These are phyloP conservation scores for Suillus plorans DNA, from an alignment of 768 basidiomycete species.

Conservation along the genomic window DNA sequence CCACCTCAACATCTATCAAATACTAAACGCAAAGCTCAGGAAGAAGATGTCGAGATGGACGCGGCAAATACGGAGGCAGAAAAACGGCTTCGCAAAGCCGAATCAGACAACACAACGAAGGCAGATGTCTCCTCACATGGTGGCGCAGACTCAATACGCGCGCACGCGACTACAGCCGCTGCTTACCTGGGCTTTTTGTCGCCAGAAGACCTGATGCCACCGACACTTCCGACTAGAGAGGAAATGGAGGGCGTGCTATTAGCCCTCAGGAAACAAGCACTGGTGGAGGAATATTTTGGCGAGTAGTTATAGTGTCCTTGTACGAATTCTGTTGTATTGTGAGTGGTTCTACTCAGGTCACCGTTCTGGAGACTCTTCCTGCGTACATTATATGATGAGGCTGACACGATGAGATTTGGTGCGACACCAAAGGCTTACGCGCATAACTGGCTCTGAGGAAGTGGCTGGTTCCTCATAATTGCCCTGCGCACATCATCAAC, in stretches of 20 bases:
- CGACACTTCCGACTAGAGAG: conserved; percentile 68
- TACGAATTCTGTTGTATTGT: no score
- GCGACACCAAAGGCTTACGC: not conserved
- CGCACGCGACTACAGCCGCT: conserved; percentile 57
- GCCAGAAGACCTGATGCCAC: conserved; percentile 68
- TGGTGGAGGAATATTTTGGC: conserved; percentile 81
- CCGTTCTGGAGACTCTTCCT: not conserved
- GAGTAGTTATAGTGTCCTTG: conserved; percentile 18
- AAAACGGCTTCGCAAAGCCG: not conserved
- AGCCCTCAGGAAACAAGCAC: conserved; percentile 23
- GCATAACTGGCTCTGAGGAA: not conserved
- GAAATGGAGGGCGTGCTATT: conserved; percentile 82
- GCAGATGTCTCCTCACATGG: conserved; percentile 4
- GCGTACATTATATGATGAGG: not conserved
- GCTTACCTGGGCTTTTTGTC: conserved; percentile 75
- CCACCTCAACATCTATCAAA: not conserved
- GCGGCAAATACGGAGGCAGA: not conserved
- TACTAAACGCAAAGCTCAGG: conserved; percentile 1
- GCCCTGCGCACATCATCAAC: not conserved
- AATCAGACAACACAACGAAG: not conserved
- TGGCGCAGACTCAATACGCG: conserved; percentile 21
- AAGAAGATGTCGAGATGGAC: conserved; percentile 1
- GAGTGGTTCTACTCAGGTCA: no score
- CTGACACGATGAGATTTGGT: not conserved
- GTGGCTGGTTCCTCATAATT: not conserved